Evolutionary conservation across 2,329 filamentous ascomycete genomes (phyloP), one percentile per base, ranked within the genome.

Genomic region (Ophiostoma pallidulum): DNA sequence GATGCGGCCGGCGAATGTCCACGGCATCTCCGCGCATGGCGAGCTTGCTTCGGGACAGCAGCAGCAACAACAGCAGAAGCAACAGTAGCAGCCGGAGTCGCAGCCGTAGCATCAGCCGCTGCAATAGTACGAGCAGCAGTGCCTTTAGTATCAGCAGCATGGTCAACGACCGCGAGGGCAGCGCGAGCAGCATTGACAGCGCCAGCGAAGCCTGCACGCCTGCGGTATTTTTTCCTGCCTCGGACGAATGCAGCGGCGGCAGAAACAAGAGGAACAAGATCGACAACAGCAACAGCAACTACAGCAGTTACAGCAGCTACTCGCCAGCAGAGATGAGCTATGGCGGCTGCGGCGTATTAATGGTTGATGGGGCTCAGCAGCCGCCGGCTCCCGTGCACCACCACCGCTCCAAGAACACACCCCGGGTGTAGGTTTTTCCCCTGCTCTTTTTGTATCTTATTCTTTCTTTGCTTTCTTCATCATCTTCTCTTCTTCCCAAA

Each of bases 61-160:
- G 37, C 29, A 40, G 26, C 16, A 13, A 31, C 33, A 41, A 8
- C 24, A 18, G 16, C 37, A n/a, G n/a, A n/a, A 47, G 29, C 16
- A 22, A 9, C 32, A 36, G 36, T 7, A 33, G 19, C 18, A 36
- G 22, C 41, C 45, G 16, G 5, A 36, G 41, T 20, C 35, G 29
- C 28, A 29, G 16, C 16, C 33, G 35, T 20, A 40, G 29, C 28
- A 29, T 16, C 16, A 40, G 35, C 26, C 20, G 22, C 10, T 31
- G 35, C 41, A 28, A 28, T 28, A 40, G 31, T 24, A 48, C 20
- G 20, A 35, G 16, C 31, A 49, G 36, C 47, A 50, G 26, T 19
- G 33, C 40, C 2, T 43, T 39, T 9, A 50, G 45, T 8, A 40
- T 45, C 22, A 45, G 43, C 38, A 52, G 45, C 49, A 50, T 39